Conservation (phyloP, 208 protist genomes). For the Crithidia fasciculata region DNA sequence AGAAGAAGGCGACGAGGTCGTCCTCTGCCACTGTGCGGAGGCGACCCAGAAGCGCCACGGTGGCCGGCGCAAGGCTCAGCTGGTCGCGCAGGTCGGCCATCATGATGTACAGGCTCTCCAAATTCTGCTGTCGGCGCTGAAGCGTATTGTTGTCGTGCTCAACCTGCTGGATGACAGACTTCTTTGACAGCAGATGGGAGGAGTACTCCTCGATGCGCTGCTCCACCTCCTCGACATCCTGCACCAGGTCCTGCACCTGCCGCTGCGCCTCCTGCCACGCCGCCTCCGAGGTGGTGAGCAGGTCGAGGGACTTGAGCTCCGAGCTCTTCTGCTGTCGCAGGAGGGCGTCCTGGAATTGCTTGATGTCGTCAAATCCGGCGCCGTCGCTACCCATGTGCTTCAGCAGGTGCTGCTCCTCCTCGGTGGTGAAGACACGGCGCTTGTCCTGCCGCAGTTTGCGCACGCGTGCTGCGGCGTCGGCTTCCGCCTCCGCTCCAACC, state of each 20-base stretch:
- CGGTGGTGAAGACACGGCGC: conserved; percentile 60
- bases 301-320: conserved; percentile 76
- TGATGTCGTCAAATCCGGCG: conserved; percentile 78
- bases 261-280: conserved; percentile 62
- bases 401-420: conserved; percentile 81
- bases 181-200: conserved; percentile 75
- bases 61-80: conserved; percentile 58
- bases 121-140: conserved; percentile 80
- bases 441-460: conserved; percentile 73
- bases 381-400: conserved; percentile 49
- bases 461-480: conserved; percentile 75
- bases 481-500: conserved; percentile 61
- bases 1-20: conserved; percentile 62
- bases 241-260: conserved; percentile 61
- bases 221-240: conserved; percentile 80
- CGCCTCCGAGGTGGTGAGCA: conserved; percentile 54
- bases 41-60: conserved; percentile 45
- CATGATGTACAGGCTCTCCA: conserved; percentile 67
- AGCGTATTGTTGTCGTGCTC: conserved; percentile 88
- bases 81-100: conserved; percentile 71
- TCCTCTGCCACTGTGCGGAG: conserved; percentile 53
- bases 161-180: conserved; percentile 78
- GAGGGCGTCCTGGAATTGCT: conserved; percentile 69
- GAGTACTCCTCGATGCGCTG: conserved; percentile 80
- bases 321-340: conserved; percentile 71